These are phyloP conservation scores for Mucor piriformis DNA, from an alignment of 371 early-diverging fungal genomes.

Conservation along the genomic window DNA sequence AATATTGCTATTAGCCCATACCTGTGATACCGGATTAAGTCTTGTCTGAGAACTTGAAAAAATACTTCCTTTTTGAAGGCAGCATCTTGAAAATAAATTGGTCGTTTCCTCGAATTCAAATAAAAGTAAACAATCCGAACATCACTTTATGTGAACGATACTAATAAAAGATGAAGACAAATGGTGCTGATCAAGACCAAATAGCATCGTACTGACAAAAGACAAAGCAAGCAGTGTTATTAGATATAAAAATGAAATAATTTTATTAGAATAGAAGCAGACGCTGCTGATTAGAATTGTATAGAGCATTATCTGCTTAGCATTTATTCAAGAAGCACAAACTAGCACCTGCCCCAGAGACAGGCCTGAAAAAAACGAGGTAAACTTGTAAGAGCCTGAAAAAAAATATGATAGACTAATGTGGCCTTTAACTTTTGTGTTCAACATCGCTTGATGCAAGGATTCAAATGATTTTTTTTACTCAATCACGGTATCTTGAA, in stretches of 20 bases:
- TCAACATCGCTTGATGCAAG: constrained; percentile 10
- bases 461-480: constrained; percentile 10
- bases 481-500: constrained; percentile 9
- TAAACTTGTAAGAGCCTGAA: constrained; percentile 4
- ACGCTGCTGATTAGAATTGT: constrained; percentile 9
- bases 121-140: constrained; percentile 8
- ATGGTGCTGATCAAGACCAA: constrained; percentile 14
- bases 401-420: constrained; percentile 3
- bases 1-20: constrained; percentile 10
- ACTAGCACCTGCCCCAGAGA: constrained; percentile 12
- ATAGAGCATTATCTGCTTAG: constrained; percentile 11
- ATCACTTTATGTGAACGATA: constrained; percentile 7
- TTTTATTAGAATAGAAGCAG: constrained; percentile 6
- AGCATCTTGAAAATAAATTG: constrained; percentile 12
- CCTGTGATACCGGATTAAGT: constrained; percentile 12
- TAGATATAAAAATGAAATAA: constrained; percentile 13
- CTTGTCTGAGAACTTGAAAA: constrained; percentile 11
- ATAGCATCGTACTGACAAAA: constrained; percentile 11
- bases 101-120: constrained; percentile 7
- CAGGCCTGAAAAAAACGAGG: neutral
- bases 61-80: constrained; percentile 9
- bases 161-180: constrained; percentile 14
- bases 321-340: constrained; percentile 12
- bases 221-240: constrained; percentile 14
- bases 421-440: constrained; percentile 7